Base-by-base conservation (phyloP, 805 yeast genomes). In the Candida incommunis region DNA sequence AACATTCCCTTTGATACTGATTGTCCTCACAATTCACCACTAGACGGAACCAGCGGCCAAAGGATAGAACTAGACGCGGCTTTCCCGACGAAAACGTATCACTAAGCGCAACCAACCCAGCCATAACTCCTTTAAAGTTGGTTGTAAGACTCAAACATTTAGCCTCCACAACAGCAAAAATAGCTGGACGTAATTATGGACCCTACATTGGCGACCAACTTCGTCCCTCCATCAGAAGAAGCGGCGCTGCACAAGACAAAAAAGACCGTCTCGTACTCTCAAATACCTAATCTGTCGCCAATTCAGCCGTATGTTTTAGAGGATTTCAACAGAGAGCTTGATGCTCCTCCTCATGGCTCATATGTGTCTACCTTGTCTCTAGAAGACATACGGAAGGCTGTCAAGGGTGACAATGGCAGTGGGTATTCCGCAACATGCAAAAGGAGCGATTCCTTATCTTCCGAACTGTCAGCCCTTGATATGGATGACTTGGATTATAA, bases 151-250 rank as follows among this genome's bases (percentile, higher is more conserved):
- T n/a, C n/a, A n/a, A n/a, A n/a, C n/a, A n/a, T n/a, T n/a, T n/a
- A n/a, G n/a, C n/a, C n/a, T n/a, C n/a, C n/a, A n/a, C n/a, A n/a
- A n/a, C n/a, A n/a, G n/a, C n/a, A n/a, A n/a, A n/a, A n/a, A n/a
- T n/a, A n/a, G n/a, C n/a, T n/a, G n/a, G n/a, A n/a, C n/a, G n/a
- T n/a, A n/a, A n/a, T n/a, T n/a, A 87, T 87, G 97, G 97, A 88
- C 60, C 97, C 97, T 21, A 82, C 90, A 3, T 76, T 80, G 63
- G 96, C 87, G 52, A 94, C 95, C 18, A 78, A 86, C 61, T 88
- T 86, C 62, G 76, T 79, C 43, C 95, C 95, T 9, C 94, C 95
- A 0, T 77, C 86, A 15, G 71, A 78, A 45, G 72, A 31, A 18
- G 37, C 37, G 18, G 18, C 11, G 7, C 20, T 4, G 18, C 9